Conservation (phyloP, 257 asterid genomes). For the Solanum arcanum region DNA sequence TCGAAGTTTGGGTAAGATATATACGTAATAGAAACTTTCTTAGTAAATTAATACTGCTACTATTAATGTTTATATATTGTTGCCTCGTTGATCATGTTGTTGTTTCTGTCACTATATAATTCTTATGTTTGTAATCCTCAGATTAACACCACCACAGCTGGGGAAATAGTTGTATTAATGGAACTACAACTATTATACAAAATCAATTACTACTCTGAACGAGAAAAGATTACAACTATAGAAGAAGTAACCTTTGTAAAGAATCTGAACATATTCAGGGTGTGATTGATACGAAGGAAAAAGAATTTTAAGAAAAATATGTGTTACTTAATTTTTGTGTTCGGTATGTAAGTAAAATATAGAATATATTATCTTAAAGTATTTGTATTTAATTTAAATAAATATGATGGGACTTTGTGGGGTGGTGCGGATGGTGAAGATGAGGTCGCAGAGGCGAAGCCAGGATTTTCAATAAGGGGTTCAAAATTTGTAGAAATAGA, state of each 20-base stretch:
- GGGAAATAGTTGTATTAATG: not conserved
- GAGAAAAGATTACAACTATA: not conserved
- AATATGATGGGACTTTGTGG: too few species aligned
- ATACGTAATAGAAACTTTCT: not conserved
- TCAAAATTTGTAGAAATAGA: too few species aligned
- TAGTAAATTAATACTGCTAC: not conserved
- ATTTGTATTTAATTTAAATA: too few species aligned
- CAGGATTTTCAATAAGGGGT: too few species aligned
- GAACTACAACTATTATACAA: not conserved
- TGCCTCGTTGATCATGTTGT: not conserved
- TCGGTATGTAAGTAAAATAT: too few species aligned
- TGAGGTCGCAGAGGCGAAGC: fast-evolving
- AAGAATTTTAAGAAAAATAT: too few species aligned
- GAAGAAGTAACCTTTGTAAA: not conserved
- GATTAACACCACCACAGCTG: not conserved
- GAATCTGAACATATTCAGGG: too few species aligned
- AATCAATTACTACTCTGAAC: not conserved
- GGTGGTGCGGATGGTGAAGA: too few species aligned
- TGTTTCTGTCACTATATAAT: not conserved
- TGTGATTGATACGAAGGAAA: too few species aligned
- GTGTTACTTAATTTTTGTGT: too few species aligned
- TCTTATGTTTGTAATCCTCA: not conserved
- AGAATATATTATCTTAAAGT: too few species aligned
- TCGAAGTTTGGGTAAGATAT: not conserved
- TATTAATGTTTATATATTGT: not conserved